These are phyloP conservation scores for Suillus subalutaceus DNA, from an alignment of 768 basidiomycete species.

Conservation along the genomic window DNA sequence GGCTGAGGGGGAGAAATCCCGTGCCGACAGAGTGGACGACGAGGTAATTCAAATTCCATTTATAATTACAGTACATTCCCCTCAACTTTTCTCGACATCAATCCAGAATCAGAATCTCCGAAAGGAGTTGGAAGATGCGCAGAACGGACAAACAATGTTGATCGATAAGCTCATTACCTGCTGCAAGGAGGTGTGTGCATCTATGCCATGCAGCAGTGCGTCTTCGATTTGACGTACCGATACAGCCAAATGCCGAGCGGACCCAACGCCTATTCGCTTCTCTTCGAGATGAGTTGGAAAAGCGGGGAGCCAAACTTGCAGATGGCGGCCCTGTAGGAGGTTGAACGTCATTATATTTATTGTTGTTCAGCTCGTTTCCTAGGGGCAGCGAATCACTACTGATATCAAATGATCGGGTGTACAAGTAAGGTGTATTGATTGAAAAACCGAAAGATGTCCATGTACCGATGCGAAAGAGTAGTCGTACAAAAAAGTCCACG, in stretches of 20 bases:
- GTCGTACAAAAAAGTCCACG: constrained; percentile 7
- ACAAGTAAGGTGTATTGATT: constrained; percentile 11
- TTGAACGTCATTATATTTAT: constrained; percentile 31
- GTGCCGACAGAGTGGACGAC: constrained; percentile 70
- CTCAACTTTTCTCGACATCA: constrained; percentile 1
- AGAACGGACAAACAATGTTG: constrained; percentile 75
- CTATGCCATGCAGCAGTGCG: constrained; percentile 10
- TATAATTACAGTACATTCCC: not conserved
- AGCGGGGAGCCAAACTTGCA: constrained; percentile 53
- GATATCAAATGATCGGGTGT: constrained; percentile 15
- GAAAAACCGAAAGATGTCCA: constrained; percentile 10
- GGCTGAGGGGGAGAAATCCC: constrained; percentile 71
- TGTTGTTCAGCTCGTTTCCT: constrained; percentile 3
- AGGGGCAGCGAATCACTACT: constrained; percentile 12
- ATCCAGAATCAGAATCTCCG: constrained; percentile 65
- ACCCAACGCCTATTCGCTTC: constrained; percentile 81
- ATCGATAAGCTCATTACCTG: constrained; percentile 85
- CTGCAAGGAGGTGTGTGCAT: constrained; percentile 76
- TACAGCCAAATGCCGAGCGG: constrained; percentile 78
- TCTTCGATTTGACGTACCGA: constrained; percentile 19
- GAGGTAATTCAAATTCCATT: constrained; percentile 55
- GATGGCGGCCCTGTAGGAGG: constrained; percentile 47
- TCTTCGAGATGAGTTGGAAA: constrained; percentile 82
- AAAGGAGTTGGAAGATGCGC: constrained; percentile 80
- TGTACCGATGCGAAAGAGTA: constrained; percentile 11